Percentiles rank a stretch among this genome's conserved stretches.
phyloP scores from a whole-genome alignment of 371 early-diverging fungal genomes.

The Mortierella sp. region DNA sequence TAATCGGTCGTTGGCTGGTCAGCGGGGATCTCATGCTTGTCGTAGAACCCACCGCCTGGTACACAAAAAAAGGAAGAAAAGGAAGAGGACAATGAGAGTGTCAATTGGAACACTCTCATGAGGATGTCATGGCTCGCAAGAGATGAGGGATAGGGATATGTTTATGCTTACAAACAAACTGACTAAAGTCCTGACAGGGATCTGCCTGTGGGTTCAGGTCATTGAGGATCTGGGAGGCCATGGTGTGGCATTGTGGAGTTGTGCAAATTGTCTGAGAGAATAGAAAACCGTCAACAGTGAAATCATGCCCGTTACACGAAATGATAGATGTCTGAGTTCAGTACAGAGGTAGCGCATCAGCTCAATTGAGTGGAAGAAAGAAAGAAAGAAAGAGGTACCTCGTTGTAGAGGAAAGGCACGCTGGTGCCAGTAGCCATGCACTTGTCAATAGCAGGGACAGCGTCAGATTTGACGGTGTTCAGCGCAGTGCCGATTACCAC shows the following conservation, averaged over 20 bases:
- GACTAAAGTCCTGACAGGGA: slow-evolving; percentile 70
- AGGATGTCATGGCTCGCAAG: neutral
- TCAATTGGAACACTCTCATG: no score
- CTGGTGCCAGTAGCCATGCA: no score
- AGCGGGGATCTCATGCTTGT: slow-evolving; percentile 62
- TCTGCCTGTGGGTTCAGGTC: slow-evolving; percentile 62
- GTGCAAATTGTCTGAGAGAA: slow-evolving; percentile 59
- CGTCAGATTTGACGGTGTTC: no score
- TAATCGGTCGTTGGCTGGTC: slow-evolving; percentile 61
- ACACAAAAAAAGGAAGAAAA: neutral
- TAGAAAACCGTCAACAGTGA: no score
- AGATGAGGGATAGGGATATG: neutral
- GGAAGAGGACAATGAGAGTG: neutral
- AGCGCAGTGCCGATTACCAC: no score
- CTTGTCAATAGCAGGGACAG: no score
- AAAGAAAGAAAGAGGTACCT: neutral
- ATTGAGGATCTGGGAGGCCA: slow-evolving; percentile 65
- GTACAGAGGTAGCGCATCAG: no score
- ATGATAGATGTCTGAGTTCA: no score
- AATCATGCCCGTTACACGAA: neutral
- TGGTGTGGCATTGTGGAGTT: slow-evolving; percentile 68
- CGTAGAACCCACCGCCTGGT: slow-evolving; percentile 66
- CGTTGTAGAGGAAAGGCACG: neutral
- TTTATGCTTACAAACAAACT: slow-evolving; percentile 66
- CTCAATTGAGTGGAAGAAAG: neutral